Evolutionary conservation across 805 yeast genomes (phyloP).

Genomic region (Lipomyces sp.): DNA sequence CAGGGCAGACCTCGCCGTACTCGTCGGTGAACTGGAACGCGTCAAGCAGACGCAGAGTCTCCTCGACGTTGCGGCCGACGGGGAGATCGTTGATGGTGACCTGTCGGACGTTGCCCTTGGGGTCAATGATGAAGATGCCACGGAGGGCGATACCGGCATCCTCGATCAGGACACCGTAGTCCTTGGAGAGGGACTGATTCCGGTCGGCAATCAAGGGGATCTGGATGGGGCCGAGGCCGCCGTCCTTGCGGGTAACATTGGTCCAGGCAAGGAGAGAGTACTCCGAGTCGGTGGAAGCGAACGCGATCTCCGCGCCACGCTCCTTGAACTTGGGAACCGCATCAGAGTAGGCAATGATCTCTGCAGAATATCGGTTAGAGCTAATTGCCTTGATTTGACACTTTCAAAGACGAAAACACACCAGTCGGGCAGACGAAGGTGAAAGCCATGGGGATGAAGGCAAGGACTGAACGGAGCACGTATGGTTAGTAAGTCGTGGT

Average conservation of each 20-base stretch:
- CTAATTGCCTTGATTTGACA: too few species aligned
- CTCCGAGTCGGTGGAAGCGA: slow-evolving; percentile 98
- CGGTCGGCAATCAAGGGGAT: slow-evolving; percentile 95
- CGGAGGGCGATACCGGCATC: slow-evolving; percentile 96
- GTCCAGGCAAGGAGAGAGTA: slow-evolving; percentile 98
- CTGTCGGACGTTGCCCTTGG: slow-evolving; percentile 92
- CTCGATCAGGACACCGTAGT: slow-evolving; percentile 95
- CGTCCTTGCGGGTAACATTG: slow-evolving; percentile 91
- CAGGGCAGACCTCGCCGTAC: slow-evolving; percentile 99
- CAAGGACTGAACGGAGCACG: slow-evolving; percentile 51
- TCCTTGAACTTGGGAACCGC: slow-evolving; percentile 86
- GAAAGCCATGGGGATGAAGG: slow-evolving; percentile 98
- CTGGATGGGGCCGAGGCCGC: slow-evolving; percentile 95
- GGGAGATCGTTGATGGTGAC: slow-evolving; percentile 97
- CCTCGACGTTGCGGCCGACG: slow-evolving; percentile 98
- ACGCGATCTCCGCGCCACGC: slow-evolving; percentile 82
- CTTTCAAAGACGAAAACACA: slow-evolving; percentile 6
- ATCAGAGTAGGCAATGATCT: slow-evolving; percentile 97
- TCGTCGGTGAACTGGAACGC: slow-evolving; percentile 99
- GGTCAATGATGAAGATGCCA: slow-evolving; percentile 98
- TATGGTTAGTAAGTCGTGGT: not conserved
- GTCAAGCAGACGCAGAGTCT: slow-evolving; percentile 93
- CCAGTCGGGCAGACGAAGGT: slow-evolving; percentile 97
- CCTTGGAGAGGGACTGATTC: slow-evolving; percentile 90
- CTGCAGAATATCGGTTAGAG: too few species aligned